Percentiles rank a stretch among this genome's conserved stretches.
These are phyloP conservation scores for Pichia paraexigua DNA, from an alignment of 805 yeast genomes.

Conservation along the genomic window DNA sequence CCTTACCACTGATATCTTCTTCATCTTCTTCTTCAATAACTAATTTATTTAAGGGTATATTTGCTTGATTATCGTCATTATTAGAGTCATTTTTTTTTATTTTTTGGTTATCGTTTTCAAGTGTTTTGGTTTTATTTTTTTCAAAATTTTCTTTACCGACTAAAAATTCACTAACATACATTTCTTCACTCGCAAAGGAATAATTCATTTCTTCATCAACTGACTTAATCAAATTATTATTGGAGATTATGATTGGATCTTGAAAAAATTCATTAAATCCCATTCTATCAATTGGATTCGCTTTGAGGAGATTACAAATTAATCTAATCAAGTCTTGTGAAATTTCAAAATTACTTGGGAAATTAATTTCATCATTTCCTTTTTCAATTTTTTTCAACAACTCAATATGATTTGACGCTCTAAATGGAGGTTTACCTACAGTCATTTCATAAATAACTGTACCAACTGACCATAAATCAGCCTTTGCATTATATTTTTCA, in stretches of 20 bases:
- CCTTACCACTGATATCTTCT: neutral
- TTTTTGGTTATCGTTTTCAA: neutral
- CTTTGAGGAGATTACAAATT: slow-evolving; percentile 68
- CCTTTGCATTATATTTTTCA: slow-evolving; percentile 94
- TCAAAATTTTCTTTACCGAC: neutral
- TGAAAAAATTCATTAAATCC: slow-evolving; percentile 82
- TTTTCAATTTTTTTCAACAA: slow-evolving; percentile 78
- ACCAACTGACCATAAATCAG: slow-evolving; percentile 97
- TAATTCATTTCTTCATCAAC: slow-evolving; percentile 49
- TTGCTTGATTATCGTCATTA: slow-evolving; percentile 11
- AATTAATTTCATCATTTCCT: slow-evolving; percentile 67
- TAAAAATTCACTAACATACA: slow-evolving; percentile 76
- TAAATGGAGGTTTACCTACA: slow-evolving; percentile 93
- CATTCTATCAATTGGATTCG: slow-evolving; percentile 81
- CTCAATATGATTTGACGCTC: slow-evolving; percentile 89
- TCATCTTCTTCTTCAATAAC: slow-evolving; percentile 9
- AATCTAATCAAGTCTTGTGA: slow-evolving; percentile 60
- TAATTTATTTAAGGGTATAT: slow-evolving; percentile 1
- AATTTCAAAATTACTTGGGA: slow-evolving; percentile 62
- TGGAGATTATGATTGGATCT: slow-evolving; percentile 51
- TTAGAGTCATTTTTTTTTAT: neutral
- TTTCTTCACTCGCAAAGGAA: slow-evolving; percentile 63
- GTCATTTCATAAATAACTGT: slow-evolving; percentile 94
- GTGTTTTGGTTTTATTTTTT: neutral
- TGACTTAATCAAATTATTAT: slow-evolving; percentile 36